Evolutionary conservation across 2,329 filamentous ascomycete genomes (phyloP).

Genomic region (Lojkania enalia): DNA sequence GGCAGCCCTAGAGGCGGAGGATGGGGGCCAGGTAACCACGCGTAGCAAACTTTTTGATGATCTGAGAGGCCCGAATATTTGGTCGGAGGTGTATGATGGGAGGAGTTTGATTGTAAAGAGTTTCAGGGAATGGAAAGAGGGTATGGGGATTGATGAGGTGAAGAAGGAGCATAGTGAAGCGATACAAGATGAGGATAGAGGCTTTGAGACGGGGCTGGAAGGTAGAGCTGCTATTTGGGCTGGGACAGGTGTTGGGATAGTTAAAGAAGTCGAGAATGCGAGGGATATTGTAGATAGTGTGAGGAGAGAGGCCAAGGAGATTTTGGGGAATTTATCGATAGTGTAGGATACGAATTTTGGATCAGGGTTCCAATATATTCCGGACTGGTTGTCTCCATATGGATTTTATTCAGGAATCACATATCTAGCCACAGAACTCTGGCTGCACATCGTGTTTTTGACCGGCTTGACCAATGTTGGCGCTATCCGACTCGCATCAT

Average conservation of each 20-base stretch:
- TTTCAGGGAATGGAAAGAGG: constrained; percentile 45
- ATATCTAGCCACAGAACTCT: no score
- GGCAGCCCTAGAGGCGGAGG: constrained; percentile 50
- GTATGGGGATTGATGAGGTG: constrained; percentile 49
- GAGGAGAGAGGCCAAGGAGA: constrained; percentile 42
- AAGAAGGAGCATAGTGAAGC: constrained; percentile 52
- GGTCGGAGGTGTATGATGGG: constrained; percentile 63
- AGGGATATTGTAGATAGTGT: constrained; percentile 54
- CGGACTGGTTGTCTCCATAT: no score
- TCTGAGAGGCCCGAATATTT: constrained; percentile 59
- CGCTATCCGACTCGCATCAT: no score
- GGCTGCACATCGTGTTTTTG: no score
- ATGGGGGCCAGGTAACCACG: constrained; percentile 56
- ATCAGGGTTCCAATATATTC: constrained; percentile 1
- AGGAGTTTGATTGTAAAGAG: constrained; percentile 60
- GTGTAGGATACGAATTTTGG: constrained; percentile 7
- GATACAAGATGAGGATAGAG: constrained; percentile 51
- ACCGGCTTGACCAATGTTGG: no score
- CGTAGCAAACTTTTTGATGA: constrained; percentile 57
- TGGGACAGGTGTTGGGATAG: constrained; percentile 63
- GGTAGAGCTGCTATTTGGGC: constrained; percentile 61
- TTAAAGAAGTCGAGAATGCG: constrained; percentile 55
- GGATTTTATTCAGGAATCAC: no score
- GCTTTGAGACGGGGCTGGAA: constrained; percentile 54
- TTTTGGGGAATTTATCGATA: constrained; percentile 29